phyloP scores from a whole-genome alignment of 1,139 yeast genomes.

The Taphrina flavorubra region DNA sequence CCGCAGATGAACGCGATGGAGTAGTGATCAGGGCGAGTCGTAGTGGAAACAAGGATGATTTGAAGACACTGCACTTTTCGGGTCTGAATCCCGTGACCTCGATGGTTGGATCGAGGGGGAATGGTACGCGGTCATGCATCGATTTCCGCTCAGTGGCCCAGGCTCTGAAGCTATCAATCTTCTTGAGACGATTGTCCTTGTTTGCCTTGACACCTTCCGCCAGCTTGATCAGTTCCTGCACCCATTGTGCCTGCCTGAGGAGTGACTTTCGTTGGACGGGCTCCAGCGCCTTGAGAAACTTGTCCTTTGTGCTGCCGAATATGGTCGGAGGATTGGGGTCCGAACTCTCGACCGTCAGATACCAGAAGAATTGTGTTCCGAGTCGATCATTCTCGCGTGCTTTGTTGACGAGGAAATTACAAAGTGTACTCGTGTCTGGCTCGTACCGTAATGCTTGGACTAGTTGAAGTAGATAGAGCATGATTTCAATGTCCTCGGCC shows the following conservation, averaged over 20 bases:
- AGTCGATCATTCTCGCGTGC: conserved; percentile 21
- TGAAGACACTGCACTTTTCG: conserved; percentile 27
- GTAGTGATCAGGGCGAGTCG: conserved; percentile 70
- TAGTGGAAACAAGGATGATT: conserved; percentile 32
- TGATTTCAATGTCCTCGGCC: conserved; percentile 65
- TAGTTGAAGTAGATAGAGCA: conserved; percentile 76
- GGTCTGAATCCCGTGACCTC: conserved; percentile 59
- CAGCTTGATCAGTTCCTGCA: conserved; percentile 49
- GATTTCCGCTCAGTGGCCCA: conserved; percentile 56
- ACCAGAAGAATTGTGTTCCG: conserved; percentile 62
- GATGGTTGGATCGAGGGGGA: conserved; percentile 48
- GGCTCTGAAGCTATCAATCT: conserved; percentile 60
- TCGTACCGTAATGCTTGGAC: conserved; percentile 93
- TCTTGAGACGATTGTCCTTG: conserved; percentile 50
- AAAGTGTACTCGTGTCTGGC: conserved; percentile 42
- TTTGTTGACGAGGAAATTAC: conserved; percentile 16
- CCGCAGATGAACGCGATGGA: conserved; percentile 69
- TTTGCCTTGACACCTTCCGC: conserved; percentile 48
- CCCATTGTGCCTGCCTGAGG: conserved; percentile 50
- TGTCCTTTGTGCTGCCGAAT: conserved; percentile 19
- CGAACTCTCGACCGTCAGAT: conserved; percentile 61
- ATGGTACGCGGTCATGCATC: conserved; percentile 49
- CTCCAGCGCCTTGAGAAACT: conserved; percentile 56
- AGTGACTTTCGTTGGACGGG: conserved; percentile 57
- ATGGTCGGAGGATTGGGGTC: conserved; percentile 32